These are phyloP conservation scores for Colletotrichum sp. DNA, from an alignment of 2,329 filamentous ascomycete species.

Conservation along the genomic window DNA sequence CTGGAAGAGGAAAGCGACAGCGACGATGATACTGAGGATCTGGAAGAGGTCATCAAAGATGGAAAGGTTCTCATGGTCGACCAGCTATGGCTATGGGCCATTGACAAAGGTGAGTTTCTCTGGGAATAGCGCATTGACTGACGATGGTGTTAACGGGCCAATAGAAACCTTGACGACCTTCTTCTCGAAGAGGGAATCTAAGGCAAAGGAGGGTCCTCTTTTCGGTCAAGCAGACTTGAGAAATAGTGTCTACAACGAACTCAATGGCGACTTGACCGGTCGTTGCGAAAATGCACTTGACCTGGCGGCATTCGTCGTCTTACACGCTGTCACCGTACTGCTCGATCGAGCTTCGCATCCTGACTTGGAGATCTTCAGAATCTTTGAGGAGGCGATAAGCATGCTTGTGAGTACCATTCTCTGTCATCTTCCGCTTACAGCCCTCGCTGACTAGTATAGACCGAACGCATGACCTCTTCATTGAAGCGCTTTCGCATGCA, in stretches of 20 bases:
- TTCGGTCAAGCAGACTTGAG: conserved; percentile 66
- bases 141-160: not conserved
- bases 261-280: conserved; percentile 68
- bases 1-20: conserved; percentile 23
- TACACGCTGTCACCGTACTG: conserved; percentile 67
- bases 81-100: conserved; percentile 66
- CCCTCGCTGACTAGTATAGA: conserved; percentile 38
- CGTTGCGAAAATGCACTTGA: conserved; percentile 67
- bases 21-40: conserved; percentile 36
- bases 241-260: conserved; percentile 68
- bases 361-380: conserved; percentile 66
- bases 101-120: conserved; percentile 52
- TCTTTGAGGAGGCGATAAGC: conserved; percentile 71
- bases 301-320: conserved; percentile 64
- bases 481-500: conserved; percentile 66
- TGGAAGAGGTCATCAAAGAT: conserved; percentile 44
- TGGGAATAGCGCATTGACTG: no score
- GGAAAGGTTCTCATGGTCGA: conserved; percentile 71
- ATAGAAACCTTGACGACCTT: conserved; percentile 57
- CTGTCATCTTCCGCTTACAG: not conserved
- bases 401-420: conserved; percentile 50
- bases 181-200: conserved; percentile 60
- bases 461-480: conserved; percentile 65
- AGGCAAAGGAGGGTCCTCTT: conserved; percentile 57
- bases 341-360: conserved; percentile 64